phyloP scores from a whole-genome alignment of 176 grass and related monocot species.

The Ananas comosus region DNA sequence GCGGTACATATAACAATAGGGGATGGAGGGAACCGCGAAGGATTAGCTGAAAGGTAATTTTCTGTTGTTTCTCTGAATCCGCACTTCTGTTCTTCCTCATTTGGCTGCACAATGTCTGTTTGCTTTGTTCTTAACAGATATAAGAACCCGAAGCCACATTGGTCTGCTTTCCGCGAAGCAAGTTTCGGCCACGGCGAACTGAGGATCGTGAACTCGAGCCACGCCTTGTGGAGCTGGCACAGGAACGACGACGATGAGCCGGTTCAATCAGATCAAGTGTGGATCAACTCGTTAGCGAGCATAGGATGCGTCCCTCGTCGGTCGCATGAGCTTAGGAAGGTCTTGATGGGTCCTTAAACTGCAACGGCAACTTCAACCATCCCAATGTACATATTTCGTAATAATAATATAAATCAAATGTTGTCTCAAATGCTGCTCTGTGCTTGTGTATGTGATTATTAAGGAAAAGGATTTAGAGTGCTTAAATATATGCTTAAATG shows the following conservation, averaged over 20 bases:
- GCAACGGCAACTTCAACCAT: not conserved
- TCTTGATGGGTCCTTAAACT: constrained; percentile 57
- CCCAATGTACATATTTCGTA: not conserved
- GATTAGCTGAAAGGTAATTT: constrained; percentile 58
- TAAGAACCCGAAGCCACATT: constrained; percentile 62
- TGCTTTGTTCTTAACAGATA: constrained; percentile 31
- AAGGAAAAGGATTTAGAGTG: too few relatives aligned
- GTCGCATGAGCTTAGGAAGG: constrained; percentile 38
- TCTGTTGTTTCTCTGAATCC: not conserved
- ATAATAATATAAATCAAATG: not conserved
- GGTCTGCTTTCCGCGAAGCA: constrained; percentile 93
- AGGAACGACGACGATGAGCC: constrained; percentile 76
- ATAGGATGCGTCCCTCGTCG: constrained; percentile 34
- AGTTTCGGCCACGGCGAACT: constrained; percentile 93
- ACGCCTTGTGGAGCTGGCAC: constrained; percentile 95
- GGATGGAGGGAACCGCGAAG: constrained; percentile 91
- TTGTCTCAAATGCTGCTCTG: too few relatives aligned
- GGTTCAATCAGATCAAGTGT: constrained; percentile 68
- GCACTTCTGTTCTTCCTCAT: not conserved
- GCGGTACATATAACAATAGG: constrained; percentile 87
- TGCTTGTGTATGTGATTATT: too few relatives aligned
- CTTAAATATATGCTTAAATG: too few relatives aligned
- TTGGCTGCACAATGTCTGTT: not conserved
- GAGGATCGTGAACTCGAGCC: constrained; percentile 56
- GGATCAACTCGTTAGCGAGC: constrained; percentile 68